Conservation (phyloP, 805 yeast species). For the Ogataea degrootiae region DNA sequence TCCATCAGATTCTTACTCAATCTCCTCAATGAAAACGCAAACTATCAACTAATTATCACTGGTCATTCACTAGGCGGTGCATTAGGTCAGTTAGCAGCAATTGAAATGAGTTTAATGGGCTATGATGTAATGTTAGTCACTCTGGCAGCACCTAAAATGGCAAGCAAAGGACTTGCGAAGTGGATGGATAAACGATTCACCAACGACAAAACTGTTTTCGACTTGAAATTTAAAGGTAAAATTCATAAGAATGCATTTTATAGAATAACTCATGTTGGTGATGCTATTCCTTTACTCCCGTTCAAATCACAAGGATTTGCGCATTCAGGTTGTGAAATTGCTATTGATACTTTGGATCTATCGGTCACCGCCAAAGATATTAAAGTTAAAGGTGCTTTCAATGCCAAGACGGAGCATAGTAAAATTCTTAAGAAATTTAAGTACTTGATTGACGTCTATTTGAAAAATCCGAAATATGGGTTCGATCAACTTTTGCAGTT, state of each 20-base stretch:
- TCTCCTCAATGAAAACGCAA: slow-evolving; percentile 29
- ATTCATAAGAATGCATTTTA: slow-evolving; percentile 26
- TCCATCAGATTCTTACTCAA: neutral
- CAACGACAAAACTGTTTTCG: slow-evolving; percentile 18
- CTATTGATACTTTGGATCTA: slow-evolving; percentile 27
- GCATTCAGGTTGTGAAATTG: slow-evolving; percentile 51
- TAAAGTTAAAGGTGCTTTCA: neutral
- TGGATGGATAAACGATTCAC: slow-evolving; percentile 50
- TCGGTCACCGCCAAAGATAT: neutral
- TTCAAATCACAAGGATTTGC: slow-evolving; percentile 36
- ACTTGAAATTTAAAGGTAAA: neutral
- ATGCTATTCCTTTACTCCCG: slow-evolving; percentile 57
- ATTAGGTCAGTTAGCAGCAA: slow-evolving; percentile 55
- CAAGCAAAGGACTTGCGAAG: slow-evolving; percentile 44
- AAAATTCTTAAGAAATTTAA: neutral
- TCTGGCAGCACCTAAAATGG: slow-evolving; percentile 63
- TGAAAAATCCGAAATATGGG: too few relatives aligned
- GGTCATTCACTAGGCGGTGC: slow-evolving; percentile 78
- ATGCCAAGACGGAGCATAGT: neutral
- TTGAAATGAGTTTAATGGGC: slow-evolving; percentile 55
- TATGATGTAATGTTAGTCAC: slow-evolving; percentile 50
- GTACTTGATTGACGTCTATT: neutral
- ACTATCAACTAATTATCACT: slow-evolving; percentile 46
- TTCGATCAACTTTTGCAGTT: too few relatives aligned
- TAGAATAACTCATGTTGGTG: slow-evolving; percentile 53